Conservation (phyloP, 2,329 filamentous ascomycete species). For the Aspergillus latus region DNA sequence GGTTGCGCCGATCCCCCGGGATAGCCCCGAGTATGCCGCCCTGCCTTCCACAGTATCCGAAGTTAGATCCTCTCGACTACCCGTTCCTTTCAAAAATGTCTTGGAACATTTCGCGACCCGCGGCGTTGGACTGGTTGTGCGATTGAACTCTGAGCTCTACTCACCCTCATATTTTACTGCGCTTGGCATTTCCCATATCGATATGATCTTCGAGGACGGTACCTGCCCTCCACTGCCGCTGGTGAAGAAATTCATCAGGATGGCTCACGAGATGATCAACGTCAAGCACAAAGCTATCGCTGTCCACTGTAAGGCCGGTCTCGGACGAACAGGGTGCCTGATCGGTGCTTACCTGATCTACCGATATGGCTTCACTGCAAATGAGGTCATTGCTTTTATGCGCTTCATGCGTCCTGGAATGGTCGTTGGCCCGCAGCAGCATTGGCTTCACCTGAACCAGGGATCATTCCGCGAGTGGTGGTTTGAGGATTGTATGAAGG, state of each 20-base stretch:
- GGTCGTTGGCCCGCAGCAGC: conserved; percentile 97
- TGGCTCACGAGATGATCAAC: conserved; percentile 92
- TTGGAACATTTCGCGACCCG: conserved; percentile 82
- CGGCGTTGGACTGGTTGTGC: conserved; percentile 89
- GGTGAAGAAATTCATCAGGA: conserved; percentile 91
- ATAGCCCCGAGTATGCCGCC: conserved; percentile 69
- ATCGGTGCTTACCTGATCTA: conserved; percentile 99
- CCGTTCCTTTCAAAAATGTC: conserved; percentile 92
- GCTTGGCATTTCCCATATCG: conserved; percentile 88
- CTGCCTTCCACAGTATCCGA: conserved; percentile 75
- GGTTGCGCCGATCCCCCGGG: conserved; percentile 67
- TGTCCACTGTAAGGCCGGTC: conserved; percentile 96
- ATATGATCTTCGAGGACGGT: conserved; percentile 99
- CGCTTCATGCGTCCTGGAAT: conserved; percentile 98
- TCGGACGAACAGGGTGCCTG: conserved; percentile 90
- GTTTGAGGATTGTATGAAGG: conserved; percentile 74
- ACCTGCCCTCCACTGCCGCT: conserved; percentile 86
- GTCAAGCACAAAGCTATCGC: conserved; percentile 89
- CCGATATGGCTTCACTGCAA: conserved; percentile 93
- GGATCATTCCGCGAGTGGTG: conserved; percentile 98
- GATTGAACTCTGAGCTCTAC: conserved; percentile 93
- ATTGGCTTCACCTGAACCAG: conserved; percentile 98
- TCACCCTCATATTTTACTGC: conserved; percentile 96
- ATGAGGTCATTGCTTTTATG: conserved; percentile 97
- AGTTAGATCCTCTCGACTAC: conserved; percentile 69